phyloP scores from a whole-genome alignment of 805 yeast genomes.

The Komagataella kurtzmanii region DNA sequence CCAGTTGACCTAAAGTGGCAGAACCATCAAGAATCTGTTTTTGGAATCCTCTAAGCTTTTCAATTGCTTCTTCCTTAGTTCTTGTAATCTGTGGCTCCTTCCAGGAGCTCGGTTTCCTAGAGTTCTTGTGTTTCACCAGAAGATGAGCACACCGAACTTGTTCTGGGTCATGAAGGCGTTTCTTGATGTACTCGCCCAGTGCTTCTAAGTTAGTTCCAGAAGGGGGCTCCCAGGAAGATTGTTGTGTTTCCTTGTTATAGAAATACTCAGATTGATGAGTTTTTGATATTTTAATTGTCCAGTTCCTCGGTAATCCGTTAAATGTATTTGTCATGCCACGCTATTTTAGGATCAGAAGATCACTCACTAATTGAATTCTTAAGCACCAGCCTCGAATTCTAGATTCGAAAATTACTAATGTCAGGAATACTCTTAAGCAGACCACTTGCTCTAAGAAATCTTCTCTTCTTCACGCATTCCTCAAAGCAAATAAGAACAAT shows the following conservation, averaged over 20 bases:
- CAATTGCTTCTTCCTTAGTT: slow-evolving; percentile 72
- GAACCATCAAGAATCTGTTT: slow-evolving; percentile 51
- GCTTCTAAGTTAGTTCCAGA: slow-evolving; percentile 56
- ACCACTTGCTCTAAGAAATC: not conserved
- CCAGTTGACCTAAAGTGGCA: slow-evolving; percentile 54
- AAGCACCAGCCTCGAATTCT: not conserved
- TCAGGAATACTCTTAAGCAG: not conserved
- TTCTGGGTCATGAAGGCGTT: slow-evolving; percentile 34
- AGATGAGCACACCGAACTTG: slow-evolving; percentile 75
- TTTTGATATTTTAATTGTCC: slow-evolving; percentile 71
- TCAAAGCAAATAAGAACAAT: slow-evolving; percentile 12
- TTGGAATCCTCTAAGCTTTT: slow-evolving; percentile 43
- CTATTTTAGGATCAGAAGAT: no score
- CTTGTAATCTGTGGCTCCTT: slow-evolving; percentile 60
- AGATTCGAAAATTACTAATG: not conserved
- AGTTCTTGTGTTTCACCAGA: slow-evolving; percentile 67
- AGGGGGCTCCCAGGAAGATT: slow-evolving; percentile 89
- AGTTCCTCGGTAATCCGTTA: slow-evolving; percentile 77
- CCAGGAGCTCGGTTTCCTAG: slow-evolving; percentile 91
- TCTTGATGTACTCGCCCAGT: slow-evolving; percentile 42
- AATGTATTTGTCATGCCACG: not conserved
- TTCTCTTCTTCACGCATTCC: not conserved
- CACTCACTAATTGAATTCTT: not conserved
- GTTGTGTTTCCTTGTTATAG: slow-evolving; percentile 53
- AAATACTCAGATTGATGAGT: slow-evolving; percentile 80